Percentiles rank a stretch among this genome's conserved stretches.
phyloP scores from a whole-genome alignment of 768 basidiomycete genomes.

The Boletus vermiculosoides region DNA sequence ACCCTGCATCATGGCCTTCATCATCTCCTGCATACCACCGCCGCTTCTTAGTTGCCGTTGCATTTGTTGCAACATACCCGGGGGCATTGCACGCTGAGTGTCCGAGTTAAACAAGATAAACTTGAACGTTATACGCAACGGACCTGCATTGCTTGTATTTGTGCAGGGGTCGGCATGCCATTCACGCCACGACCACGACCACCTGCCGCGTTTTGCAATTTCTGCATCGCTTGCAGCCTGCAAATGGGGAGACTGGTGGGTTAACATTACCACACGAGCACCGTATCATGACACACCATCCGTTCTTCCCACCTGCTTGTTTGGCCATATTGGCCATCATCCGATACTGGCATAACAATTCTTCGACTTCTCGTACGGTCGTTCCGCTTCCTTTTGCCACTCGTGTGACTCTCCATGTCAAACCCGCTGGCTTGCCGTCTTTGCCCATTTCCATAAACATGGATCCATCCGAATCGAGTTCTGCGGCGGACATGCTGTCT shows the following conservation, averaged over 20 bases:
- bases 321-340: slow-evolving; percentile 99
- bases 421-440: slow-evolving; percentile 78
- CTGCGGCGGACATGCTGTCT: slow-evolving; percentile 92
- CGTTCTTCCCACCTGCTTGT: slow-evolving; percentile 96
- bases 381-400: slow-evolving; percentile 95
- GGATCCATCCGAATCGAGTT: slow-evolving; percentile 93
- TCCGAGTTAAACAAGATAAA: slow-evolving; percentile 5
- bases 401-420: slow-evolving; percentile 87
- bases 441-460: slow-evolving; percentile 84
- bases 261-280: slow-evolving; percentile 5
- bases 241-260: neutral
- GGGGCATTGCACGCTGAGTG: slow-evolving; percentile 82
- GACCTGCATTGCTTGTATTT: slow-evolving; percentile 93
- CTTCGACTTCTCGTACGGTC: slow-evolving; percentile 96
- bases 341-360: slow-evolving; percentile 91
- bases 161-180: slow-evolving; percentile 89
- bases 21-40: slow-evolving; percentile 96
- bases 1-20: slow-evolving; percentile 97
- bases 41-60: slow-evolving; percentile 76
- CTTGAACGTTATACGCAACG: slow-evolving; percentile 24
- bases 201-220: slow-evolving; percentile 85
- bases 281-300: slow-evolving; percentile 55
- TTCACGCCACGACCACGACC: slow-evolving; percentile 84
- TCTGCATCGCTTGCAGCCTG: slow-evolving; percentile 86
- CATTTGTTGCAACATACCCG: slow-evolving; percentile 94